Evolutionary conservation across 495 filamentous ascomycete genomes (phyloP), one percentile per base, ranked within the genome.

Genomic region (Penicillium simplicissimum): DNA sequence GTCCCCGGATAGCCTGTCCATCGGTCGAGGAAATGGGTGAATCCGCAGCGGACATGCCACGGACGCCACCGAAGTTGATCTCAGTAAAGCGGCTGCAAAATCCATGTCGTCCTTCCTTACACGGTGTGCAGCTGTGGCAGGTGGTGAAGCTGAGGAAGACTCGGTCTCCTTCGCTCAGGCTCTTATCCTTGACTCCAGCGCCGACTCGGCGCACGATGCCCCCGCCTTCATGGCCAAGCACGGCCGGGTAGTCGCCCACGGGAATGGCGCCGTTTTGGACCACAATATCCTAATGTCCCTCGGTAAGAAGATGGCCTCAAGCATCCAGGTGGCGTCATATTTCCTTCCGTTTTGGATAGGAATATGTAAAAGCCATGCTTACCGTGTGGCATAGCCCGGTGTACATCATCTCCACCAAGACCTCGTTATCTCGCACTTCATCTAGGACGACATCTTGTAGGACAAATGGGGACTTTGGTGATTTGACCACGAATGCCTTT

Each of bases 151-250:
- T 73, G 34, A 82, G 71, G 61, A 81, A 71, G 48, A 84, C 82
- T 37, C 70, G 67, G 60, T 85, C 82, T 25, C 81, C 80, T 2
- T 74, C 69, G 17, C 63, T 57, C 6, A 84, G 66, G 38, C 75
- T 60, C 37, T 69, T 63, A 51, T 72, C 68, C 28, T 75, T 75
- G 40, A 80, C 77, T 0, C 54, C 60, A 23, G 74, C 73, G 10
- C 84, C 84, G n/a, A 80, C 25, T 13, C 67, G 66, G 31, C 77
- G 67, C 19, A 86, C 72, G 25, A 80, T 61, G 8, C 83, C 84
- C 2, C 76, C 74, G 25, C 83, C 83, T 69, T 86, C 83, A 59
- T 86, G 83, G 14, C 83, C 82, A 17, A 84, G 75, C 8, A 80
- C 78, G 13, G 69, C 72, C 3, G 78, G 78, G 38, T 60, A 75